These are phyloP conservation scores for Candida multigemmis DNA, from an alignment of 805 yeast genomes.

Conservation along the genomic window DNA sequence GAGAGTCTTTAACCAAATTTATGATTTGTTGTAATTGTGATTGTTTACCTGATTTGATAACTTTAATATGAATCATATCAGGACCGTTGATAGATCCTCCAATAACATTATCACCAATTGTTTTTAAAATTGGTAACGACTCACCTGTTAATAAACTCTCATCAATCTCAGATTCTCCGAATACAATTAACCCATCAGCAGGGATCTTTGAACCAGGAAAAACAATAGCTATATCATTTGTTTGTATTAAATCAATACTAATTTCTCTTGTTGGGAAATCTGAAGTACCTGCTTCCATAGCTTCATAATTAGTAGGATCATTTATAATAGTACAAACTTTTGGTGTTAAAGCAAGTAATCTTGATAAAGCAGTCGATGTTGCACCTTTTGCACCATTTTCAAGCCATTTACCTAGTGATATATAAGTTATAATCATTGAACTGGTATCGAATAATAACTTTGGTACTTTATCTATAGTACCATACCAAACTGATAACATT, in stretches of 20 bases:
- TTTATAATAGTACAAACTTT: constrained; percentile 59
- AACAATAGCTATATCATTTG: constrained; percentile 66
- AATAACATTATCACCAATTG: constrained; percentile 51
- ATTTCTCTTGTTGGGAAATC: constrained; percentile 38
- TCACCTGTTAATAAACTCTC: constrained; percentile 94
- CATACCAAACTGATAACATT: constrained; percentile 33
- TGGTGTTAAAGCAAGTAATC: constrained; percentile 74
- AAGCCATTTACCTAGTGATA: constrained; percentile 82
- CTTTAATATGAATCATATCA: constrained; percentile 60
- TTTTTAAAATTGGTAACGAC: constrained; percentile 64
- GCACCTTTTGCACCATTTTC: constrained; percentile 92
- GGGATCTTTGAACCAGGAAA: constrained; percentile 86
- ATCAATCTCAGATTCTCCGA: constrained; percentile 77
- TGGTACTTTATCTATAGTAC: constrained; percentile 41
- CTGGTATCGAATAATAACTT: constrained; percentile 78
- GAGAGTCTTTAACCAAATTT: constrained; percentile 80
- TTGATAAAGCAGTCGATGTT: constrained; percentile 82
- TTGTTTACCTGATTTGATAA: constrained; percentile 66
- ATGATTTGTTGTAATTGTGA: constrained; percentile 88
- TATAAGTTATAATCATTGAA: constrained; percentile 75
- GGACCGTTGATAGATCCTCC: constrained; percentile 91
- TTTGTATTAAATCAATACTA: constrained; percentile 71
- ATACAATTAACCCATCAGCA: constrained; percentile 77
- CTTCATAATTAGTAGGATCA: constrained; percentile 19
- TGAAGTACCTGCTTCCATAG: constrained; percentile 5